phyloP scores from a whole-genome alignment of 768 basidiomycete species.

The Leccinellum albellum region DNA sequence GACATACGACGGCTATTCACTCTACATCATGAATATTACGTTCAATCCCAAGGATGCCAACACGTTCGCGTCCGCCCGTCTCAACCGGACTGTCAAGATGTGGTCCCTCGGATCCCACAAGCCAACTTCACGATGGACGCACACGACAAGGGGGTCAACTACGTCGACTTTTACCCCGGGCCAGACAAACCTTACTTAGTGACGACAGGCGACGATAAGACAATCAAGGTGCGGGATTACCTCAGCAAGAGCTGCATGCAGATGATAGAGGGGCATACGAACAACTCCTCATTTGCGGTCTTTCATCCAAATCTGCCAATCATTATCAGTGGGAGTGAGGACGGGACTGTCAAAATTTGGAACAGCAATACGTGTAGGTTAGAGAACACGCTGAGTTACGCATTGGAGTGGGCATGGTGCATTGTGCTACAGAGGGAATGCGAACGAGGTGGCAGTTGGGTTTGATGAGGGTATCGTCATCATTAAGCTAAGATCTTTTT shows the following conservation, averaged over 20 bases:
- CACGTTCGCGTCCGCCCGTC: conserved; percentile 95
- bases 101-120: conserved; percentile 86
- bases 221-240: conserved; percentile 99
- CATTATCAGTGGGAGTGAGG: conserved; percentile 91
- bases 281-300: conserved; percentile 95
- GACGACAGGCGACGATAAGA: conserved; percentile 95
- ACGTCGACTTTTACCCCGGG: conserved; percentile 97
- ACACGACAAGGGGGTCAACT: conserved; percentile 99
- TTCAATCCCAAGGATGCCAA: conserved; percentile 98
- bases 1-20: conserved; percentile 96
- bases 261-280: conserved; percentile 96
- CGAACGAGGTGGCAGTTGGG: conserved; percentile 93
- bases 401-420: conserved; percentile 95
- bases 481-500: conserved; percentile 58
- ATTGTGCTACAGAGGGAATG: conserved; percentile 72
- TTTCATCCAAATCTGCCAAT: conserved; percentile 96
- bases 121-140: conserved; percentile 98
- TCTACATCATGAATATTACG: conserved; percentile 98
- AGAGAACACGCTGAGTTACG: conserved; percentile 95
- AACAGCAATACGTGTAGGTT: conserved; percentile 93
- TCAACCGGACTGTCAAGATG: conserved; percentile 97
- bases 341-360: conserved; percentile 98
- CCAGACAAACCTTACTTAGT: conserved; percentile 96
- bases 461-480: conserved; percentile 97
- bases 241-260: conserved; percentile 97